Percentiles rank a stretch among this genome's conserved stretches.
Evolutionary conservation across 208 protist species (phyloP).

Genomic region (Leishmania major): DNA sequence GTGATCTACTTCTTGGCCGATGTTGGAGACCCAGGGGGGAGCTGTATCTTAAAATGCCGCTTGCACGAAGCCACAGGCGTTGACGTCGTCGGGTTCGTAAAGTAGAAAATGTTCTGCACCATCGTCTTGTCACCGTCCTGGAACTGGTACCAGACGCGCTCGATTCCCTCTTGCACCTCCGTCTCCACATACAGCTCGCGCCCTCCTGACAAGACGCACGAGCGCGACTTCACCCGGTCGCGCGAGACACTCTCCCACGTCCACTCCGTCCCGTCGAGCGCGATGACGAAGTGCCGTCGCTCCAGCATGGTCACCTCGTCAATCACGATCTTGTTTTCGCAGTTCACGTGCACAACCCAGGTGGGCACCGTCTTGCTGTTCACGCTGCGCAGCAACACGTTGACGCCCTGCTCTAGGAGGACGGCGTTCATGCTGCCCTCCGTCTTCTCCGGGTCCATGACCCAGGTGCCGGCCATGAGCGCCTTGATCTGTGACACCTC

Average conservation of each 20-base stretch:
- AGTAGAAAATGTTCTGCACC: constrained; percentile 45
- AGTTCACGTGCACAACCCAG: constrained; percentile 32
- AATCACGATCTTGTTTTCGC: constrained; percentile 26
- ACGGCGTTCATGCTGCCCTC: constrained; percentile 41
- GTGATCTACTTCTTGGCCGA: not conserved
- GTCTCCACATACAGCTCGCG: constrained; percentile 54
- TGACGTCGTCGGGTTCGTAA: constrained; percentile 9
- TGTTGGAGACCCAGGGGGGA: constrained; percentile 18
- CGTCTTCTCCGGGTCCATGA: constrained; percentile 36
- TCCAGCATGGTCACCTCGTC: constrained; percentile 33
- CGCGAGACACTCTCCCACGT: constrained; percentile 37
- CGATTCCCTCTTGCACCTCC: constrained; percentile 32
- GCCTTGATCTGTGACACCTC: constrained; percentile 56
- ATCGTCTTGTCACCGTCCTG: constrained; percentile 38
- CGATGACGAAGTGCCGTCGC: constrained; percentile 14
- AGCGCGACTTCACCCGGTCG: constrained; percentile 37
- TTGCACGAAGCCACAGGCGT: constrained; percentile 36
- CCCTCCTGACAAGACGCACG: constrained; percentile 46
- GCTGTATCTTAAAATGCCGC: constrained; percentile 32
- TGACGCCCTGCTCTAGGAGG: constrained; percentile 49
- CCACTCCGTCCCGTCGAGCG: constrained; percentile 36
- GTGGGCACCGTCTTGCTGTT: constrained; percentile 35
- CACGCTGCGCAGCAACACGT: constrained; percentile 52
- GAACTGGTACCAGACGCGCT: constrained; percentile 51
- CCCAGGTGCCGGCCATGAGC: constrained; percentile 50